phyloP scores from a whole-genome alignment of 306 rosid genomes.

The Phaseolus lunatus region DNA sequence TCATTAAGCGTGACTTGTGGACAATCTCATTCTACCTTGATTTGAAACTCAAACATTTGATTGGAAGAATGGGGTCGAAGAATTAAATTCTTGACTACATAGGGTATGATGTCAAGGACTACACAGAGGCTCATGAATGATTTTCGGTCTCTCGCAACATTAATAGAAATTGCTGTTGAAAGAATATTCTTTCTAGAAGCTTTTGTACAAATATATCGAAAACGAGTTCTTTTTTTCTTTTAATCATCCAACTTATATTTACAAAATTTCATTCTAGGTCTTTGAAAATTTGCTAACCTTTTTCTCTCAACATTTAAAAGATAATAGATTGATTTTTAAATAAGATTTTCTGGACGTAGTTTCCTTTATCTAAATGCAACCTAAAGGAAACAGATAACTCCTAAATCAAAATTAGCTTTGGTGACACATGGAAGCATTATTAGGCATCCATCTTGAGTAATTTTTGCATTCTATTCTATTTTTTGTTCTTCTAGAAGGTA shows the following conservation, averaged over 20 bases:
- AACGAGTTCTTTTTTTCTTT: not conserved
- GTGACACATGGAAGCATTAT: conserved; percentile 29
- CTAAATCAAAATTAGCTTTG: conserved; percentile 22
- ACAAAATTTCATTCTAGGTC: not conserved
- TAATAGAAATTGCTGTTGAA: not conserved
- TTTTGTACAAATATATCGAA: not conserved
- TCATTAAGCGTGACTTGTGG: not conserved
- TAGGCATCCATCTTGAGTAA: conserved; percentile 23
- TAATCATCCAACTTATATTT: conserved; percentile 10
- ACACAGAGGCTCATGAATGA: not conserved
- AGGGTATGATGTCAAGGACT: conserved; percentile 9
- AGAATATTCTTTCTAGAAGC: not conserved
- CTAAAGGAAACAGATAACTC: conserved; percentile 32
- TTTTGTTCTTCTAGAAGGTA: conserved; percentile 24
- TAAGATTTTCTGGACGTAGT: not conserved
- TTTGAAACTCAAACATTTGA: not conserved
- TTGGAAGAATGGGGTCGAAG: not conserved
- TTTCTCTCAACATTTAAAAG: not conserved
- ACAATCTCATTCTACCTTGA: not conserved
- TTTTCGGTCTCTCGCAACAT: not conserved
- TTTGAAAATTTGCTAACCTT: conserved; percentile 8
- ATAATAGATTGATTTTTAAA: conserved; percentile 14
- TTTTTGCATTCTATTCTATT: conserved; percentile 24
- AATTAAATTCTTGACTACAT: conserved; percentile 11
- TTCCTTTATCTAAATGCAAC: conserved; percentile 24